Base-by-base conservation (phyloP, 2,329 filamentous ascomycete species). In the Xylariaceae sp. region DNA sequence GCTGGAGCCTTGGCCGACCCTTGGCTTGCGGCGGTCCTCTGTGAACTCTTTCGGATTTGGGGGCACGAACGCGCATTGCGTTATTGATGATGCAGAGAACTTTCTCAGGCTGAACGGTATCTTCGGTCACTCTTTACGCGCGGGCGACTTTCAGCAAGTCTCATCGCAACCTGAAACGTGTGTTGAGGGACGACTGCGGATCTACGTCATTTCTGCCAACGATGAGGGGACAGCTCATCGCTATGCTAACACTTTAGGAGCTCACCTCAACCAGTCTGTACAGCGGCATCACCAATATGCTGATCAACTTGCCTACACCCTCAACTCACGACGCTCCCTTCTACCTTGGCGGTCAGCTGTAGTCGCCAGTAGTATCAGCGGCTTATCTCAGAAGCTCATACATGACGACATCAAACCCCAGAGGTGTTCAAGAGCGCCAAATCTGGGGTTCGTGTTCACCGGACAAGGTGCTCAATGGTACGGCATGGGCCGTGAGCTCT, bases 401-500 rank as follows among this genome's bases (percentile, higher is more conserved):
- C 12, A 32, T 4, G 30, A 32, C 13, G 30, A 32, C 30, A 32
- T 32, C 4, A 17, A n/a, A 7, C 30, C 30, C 4, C 30, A 17
- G 30, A 6, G 30, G 30, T 7, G 8, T 32, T 32, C 30, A 32
- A 7, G 16, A 32, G 8, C 30, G 6, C 33, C 18, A 8, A 35
- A 13, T 11, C 39, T 54, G 16, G 49, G 44, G 2, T 56, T 56
- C 34, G 53, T 66, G 19, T 72, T 71, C 50, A 71, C 65, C 0
- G 68, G 69, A 4, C 69, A 72, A 38, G 69, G 69, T 3, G 66
- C 67, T 0, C 68, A 72, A 34, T 72, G 67, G 63, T 51, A 56
- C 3, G 57, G 53, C 1, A 71, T 71, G 68, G 66, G 63, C 2
- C 54, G 54, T 1, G 50, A 56, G 35, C 45, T 59, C 11, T 31